Evolutionary conservation across 164 flowering plant species (phyloP).

Genomic region (Umbilicus rupestris): DNA sequence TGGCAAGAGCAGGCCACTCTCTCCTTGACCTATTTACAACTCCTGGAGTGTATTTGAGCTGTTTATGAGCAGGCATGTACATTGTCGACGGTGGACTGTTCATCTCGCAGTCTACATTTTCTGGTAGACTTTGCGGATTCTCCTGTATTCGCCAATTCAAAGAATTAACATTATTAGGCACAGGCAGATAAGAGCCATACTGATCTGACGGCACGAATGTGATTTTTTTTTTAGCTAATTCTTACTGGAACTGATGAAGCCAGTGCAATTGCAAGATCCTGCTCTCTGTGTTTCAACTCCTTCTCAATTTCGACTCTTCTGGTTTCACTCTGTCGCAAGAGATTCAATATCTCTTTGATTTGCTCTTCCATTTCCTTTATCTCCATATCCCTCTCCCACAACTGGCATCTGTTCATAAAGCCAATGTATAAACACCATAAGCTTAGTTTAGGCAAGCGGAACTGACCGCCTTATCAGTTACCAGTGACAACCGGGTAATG

Average conservation of each 20-base stretch:
- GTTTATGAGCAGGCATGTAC: slow-evolving; percentile 76
- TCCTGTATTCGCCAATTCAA: slow-evolving; percentile 46
- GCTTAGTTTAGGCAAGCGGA: slow-evolving; percentile 59
- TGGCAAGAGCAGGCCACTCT: slow-evolving; percentile 47
- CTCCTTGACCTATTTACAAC: slow-evolving; percentile 59
- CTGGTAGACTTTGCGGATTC: slow-evolving; percentile 40
- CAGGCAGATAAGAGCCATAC: no score
- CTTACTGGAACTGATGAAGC: slow-evolving; percentile 67
- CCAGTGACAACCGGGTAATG: not conserved
- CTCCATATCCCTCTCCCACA: slow-evolving; percentile 80
- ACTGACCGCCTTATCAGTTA: not conserved
- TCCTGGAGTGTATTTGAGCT: slow-evolving; percentile 82
- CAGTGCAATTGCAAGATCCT: slow-evolving; percentile 59
- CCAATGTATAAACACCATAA: slow-evolving; percentile 16
- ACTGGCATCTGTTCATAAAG: slow-evolving; percentile 59
- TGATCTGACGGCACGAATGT: no score
- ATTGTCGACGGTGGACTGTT: slow-evolving; percentile 60
- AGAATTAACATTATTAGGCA: slow-evolving; percentile 6
- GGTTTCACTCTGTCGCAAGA: slow-evolving; percentile 71
- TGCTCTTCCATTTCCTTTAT: slow-evolving; percentile 88
- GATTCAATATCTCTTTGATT: slow-evolving; percentile 70
- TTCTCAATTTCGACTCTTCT: slow-evolving; percentile 81
- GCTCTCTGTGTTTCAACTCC: slow-evolving; percentile 84
- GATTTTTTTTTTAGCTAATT: not conserved
- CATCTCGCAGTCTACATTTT: slow-evolving; percentile 59